A percentile compares a stretch with the other conserved stretches of the same genome.
Evolutionary conservation across 148 eudicot genomes (phyloP).

Genomic region (Fagopyrum esculentum): DNA sequence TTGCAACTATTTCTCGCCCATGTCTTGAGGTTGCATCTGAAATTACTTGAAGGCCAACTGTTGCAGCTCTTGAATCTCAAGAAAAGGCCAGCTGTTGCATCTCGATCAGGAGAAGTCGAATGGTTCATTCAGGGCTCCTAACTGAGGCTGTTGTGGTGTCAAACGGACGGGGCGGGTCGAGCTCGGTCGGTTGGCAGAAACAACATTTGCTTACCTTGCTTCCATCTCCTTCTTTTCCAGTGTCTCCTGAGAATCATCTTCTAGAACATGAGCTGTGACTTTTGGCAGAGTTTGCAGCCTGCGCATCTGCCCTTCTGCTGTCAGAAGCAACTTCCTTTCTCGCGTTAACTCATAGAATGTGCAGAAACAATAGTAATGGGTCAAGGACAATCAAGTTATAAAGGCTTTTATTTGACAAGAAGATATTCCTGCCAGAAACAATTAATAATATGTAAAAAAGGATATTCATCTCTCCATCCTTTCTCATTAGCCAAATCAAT

Average conservation of each 20-base stretch:
- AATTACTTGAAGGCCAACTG: no score
- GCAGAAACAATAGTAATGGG: constrained; percentile 13
- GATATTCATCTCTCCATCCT: constrained; percentile 63
- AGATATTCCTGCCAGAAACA: neutral
- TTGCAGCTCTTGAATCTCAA: no score
- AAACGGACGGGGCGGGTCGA: constrained; percentile 25
- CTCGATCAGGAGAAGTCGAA: constrained; percentile 42
- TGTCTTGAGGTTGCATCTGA: no score
- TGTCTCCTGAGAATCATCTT: constrained; percentile 24
- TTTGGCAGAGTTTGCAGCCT: constrained; percentile 42
- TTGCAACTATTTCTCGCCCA: no score
- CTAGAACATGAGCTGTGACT: constrained; percentile 36
- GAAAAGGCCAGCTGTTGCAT: constrained; percentile 35
- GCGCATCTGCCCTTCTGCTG: constrained; percentile 38
- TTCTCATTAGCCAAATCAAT: constrained; percentile 75
- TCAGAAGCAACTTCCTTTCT: constrained; percentile 33
- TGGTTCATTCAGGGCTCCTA: constrained; percentile 44
- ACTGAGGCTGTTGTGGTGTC: constrained; percentile 46
- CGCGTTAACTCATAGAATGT: constrained; percentile 38
- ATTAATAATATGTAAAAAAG: constrained; percentile 20
- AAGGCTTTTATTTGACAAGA: neutral
- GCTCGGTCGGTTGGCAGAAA: no score
- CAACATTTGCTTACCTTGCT: no score
- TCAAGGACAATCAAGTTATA: no score
- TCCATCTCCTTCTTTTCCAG: neutral